Evolutionary conservation across 2,329 filamentous ascomycete genomes (phyloP).

Genomic region (Epichloe elymi): DNA sequence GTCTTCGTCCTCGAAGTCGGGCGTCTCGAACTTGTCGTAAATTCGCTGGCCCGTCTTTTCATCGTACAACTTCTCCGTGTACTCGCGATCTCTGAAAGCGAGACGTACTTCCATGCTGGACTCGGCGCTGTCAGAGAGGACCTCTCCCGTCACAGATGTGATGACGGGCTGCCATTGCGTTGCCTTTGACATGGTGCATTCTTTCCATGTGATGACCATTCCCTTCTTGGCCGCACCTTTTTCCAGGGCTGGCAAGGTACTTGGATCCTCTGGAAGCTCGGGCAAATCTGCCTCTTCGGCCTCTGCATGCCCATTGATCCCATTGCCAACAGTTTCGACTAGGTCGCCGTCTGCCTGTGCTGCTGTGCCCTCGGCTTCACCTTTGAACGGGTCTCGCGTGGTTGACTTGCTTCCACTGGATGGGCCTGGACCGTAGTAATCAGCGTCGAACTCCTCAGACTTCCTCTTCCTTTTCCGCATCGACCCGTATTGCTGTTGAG

Average conservation of each 20-base stretch:
- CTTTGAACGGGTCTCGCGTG: conserved; percentile 4
- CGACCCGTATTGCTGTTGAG: conserved; percentile 42
- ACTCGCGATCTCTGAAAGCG: conserved; percentile 52
- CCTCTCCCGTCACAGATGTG: conserved; percentile 50
- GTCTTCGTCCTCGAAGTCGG: conserved; percentile 45
- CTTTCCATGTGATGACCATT: conserved; percentile 57
- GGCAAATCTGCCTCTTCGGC: conserved; percentile 43
- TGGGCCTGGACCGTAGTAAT: conserved; percentile 18
- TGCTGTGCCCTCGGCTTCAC: background rate
- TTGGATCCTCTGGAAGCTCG: conserved; percentile 43
- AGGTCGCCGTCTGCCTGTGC: background rate
- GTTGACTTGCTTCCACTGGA: background rate
- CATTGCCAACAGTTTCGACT: background rate
- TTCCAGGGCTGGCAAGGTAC: conserved; percentile 36
- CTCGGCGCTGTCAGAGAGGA: conserved; percentile 42
- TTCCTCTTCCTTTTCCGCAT: conserved; percentile 37
- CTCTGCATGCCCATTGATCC: background rate
- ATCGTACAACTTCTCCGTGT: conserved; percentile 48
- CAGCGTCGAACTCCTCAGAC: conserved; percentile 21
- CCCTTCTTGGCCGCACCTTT: conserved; percentile 37
- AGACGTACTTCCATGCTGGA: conserved; percentile 45
- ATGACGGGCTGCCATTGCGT: conserved; percentile 56
- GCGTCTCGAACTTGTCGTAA: conserved; percentile 68
- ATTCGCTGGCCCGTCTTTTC: conserved; percentile 55
- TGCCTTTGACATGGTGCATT: conserved; percentile 45